A percentile compares a stretch with the other conserved stretches of the same genome.
Evolutionary conservation across 441 rosid species (phyloP).

Genomic region (Metrosideros polymorpha): DNA sequence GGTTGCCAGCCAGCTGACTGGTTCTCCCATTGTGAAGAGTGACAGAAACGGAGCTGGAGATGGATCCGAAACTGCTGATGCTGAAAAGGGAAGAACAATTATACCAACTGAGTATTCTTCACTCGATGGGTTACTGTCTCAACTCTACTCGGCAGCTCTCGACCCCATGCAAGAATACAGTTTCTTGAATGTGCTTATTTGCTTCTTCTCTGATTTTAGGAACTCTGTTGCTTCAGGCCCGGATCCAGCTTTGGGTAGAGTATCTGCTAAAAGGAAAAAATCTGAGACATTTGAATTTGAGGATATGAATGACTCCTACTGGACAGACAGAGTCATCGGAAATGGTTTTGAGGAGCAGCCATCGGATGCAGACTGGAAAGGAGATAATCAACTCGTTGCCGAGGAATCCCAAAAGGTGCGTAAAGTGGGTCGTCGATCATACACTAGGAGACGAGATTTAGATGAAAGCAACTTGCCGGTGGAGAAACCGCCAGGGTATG

Average conservation of each 20-base stretch:
- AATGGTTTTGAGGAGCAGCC: constrained; percentile 82
- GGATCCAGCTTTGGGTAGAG: constrained; percentile 21
- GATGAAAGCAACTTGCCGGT: constrained; percentile 27
- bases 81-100: constrained; percentile 15
- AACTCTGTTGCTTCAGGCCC: constrained; percentile 39
- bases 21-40: constrained; percentile 54
- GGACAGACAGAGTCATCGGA: constrained; percentile 88
- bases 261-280: constrained; percentile 37
- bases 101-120: constrained; percentile 43
- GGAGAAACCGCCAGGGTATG: constrained; percentile 39
- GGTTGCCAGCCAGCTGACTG: constrained; percentile 90
- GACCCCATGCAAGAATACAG: constrained; percentile 40
- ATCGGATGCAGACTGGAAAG: constrained; percentile 30
- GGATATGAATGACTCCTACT: constrained; percentile 88
- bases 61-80: constrained; percentile 30
- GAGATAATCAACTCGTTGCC: constrained; percentile 39
- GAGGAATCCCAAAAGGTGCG: constrained; percentile 38
- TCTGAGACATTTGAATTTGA: constrained; percentile 83
- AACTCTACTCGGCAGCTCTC: constrained; percentile 58
- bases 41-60: constrained; percentile 32
- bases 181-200: constrained; percentile 31
- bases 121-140: constrained; percentile 50
- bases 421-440: constrained; percentile 46
- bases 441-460: constrained; percentile 50
- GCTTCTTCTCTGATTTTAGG: constrained; percentile 78